These are phyloP conservation scores for Anastatica hierochuntica DNA, from an alignment of 345 rosid species.

Conservation along the genomic window DNA sequence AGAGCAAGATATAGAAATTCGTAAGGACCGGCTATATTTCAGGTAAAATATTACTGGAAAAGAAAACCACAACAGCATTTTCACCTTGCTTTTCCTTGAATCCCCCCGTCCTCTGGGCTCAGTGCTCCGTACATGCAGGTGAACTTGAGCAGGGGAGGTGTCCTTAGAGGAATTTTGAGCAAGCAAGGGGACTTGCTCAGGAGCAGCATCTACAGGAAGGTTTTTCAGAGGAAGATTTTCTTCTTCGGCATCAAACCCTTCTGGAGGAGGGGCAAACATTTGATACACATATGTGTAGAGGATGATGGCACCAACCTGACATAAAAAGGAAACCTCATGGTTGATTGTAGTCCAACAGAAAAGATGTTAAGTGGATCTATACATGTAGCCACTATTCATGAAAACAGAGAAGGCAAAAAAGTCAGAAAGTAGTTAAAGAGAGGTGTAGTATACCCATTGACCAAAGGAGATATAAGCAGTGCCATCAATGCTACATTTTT, in stretches of 20 bases:
- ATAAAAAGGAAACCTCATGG: conserved; percentile 12
- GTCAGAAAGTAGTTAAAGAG: neutral
- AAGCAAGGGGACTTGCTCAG: conserved; percentile 68
- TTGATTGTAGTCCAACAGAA: neutral
- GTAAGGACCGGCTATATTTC: conserved; percentile 1
- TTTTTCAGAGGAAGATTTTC: conserved; percentile 45
- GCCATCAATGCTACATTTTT: conserved; percentile 72
- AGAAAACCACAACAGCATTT: conserved; percentile 8
- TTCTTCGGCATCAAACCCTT: conserved; percentile 68
- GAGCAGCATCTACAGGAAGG: conserved; percentile 33
- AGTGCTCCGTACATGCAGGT: conserved; percentile 36
- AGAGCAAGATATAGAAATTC: conserved; percentile 8
- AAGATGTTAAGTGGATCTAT: neutral
- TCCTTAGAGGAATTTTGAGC: conserved; percentile 32
- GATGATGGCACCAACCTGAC: conserved; percentile 95
- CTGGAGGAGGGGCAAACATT: conserved; percentile 92
- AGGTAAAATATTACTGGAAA: neutral
- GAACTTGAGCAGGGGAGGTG: conserved; percentile 37
- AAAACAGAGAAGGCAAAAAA: conserved; percentile 8
- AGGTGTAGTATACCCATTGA: conserved; percentile 59
- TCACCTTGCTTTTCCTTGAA: conserved; percentile 52
- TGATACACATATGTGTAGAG: conserved; percentile 88
- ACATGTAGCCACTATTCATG: neutral
- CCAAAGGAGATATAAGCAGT: conserved; percentile 98
- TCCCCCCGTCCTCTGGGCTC: conserved; percentile 24